phyloP scores from a whole-genome alignment of 225 moss, liverwort and hornwort species.

The Takakia lepidozioides region DNA sequence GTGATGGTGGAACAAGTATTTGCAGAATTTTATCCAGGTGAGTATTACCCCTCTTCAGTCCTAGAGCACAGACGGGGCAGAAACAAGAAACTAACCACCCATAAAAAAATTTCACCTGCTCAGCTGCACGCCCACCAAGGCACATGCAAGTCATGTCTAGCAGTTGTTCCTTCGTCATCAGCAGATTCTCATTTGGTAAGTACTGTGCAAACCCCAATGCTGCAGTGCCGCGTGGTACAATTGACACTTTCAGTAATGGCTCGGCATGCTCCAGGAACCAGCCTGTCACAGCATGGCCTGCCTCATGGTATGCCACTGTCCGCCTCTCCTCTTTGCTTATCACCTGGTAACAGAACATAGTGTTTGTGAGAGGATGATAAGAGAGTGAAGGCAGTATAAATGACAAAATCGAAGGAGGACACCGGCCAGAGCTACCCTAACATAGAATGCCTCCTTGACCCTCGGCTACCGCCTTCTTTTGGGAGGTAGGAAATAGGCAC shows the following conservation, averaged over 20 bases:
- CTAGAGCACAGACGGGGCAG: too few species aligned
- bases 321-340: constrained; percentile 97
- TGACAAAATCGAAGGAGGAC: too few species aligned
- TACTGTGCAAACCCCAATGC: constrained; percentile 98
- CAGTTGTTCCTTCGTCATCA: constrained; percentile 98
- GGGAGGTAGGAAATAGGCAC: too few species aligned
- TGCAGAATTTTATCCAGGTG: too few species aligned
- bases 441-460: too few species aligned
- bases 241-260: constrained; percentile 92
- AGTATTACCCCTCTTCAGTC: too few species aligned
- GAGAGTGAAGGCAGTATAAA: too few species aligned
- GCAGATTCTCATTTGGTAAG: constrained; percentile 90
- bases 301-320: constrained; percentile 96
- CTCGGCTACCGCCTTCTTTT: too few species aligned
- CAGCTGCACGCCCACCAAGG: constrained; percentile 93
- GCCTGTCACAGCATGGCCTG: constrained; percentile 93
- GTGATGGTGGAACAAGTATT: too few species aligned
- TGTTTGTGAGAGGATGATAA: too few species aligned
- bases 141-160: constrained; percentile 99
- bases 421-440: too few species aligned
- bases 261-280: constrained; percentile 97
- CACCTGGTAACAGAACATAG: constrained; percentile 39
- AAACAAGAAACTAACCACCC: too few species aligned
- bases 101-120: constrained; percentile 46
- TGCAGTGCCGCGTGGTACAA: constrained; percentile 93